Conservation (phyloP, 1,284 basidiomycete genomes). For the Fomitopsis palustris region DNA sequence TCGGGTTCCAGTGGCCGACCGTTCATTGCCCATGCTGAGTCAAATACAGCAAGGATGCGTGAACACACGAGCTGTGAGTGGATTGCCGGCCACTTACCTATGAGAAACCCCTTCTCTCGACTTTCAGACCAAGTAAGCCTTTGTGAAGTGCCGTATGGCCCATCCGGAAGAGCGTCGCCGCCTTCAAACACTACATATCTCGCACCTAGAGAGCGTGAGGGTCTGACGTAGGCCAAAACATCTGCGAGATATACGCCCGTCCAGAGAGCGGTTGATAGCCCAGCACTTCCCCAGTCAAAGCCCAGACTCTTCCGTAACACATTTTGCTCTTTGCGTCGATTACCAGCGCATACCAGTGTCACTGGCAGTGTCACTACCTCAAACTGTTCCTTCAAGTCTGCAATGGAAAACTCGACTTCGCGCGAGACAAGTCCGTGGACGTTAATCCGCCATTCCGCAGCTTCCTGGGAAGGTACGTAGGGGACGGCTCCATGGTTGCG, state of each 20-base stretch:
- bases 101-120: constrained; percentile 52
- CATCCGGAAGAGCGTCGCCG: constrained; percentile 55
- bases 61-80: neutral
- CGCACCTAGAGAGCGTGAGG: constrained; percentile 32
- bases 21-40: constrained; percentile 58
- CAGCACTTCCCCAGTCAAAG: constrained; percentile 57
- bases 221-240: constrained; percentile 47
- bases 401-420: constrained; percentile 39
- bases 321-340: constrained; percentile 70
- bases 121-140: constrained; percentile 46
- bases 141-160: constrained; percentile 66
- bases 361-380: constrained; percentile 58
- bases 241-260: constrained; percentile 66
- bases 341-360: constrained; percentile 68
- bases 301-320: constrained; percentile 60
- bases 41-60: neutral
- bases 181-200: constrained; percentile 67
- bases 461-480: constrained; percentile 35
- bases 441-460: constrained; percentile 45
- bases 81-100: constrained; percentile 25
- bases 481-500: constrained; percentile 69
- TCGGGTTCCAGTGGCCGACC: constrained; percentile 57
- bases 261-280: constrained; percentile 57
- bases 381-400: constrained; percentile 46
- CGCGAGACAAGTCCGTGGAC: constrained; percentile 48